Conservation (phyloP, 1,284 basidiomycete species). For the Cutaneotrichosporon mucoides region DNA sequence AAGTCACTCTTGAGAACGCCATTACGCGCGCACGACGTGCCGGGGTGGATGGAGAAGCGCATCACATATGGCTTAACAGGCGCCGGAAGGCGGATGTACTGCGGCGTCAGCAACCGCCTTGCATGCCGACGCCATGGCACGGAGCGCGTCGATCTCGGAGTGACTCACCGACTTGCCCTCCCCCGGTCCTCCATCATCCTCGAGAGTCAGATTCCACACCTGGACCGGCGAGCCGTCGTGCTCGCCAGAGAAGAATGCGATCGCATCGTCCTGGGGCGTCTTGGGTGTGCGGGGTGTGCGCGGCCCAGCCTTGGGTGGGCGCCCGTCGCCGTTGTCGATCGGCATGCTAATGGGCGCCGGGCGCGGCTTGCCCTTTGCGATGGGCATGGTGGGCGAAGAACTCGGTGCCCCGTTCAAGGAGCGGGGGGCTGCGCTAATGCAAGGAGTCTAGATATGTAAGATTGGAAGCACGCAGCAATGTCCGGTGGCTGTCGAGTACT, state of each 20-base stretch:
- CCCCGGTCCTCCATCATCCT: constrained; percentile 82
- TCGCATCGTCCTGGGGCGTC: constrained; percentile 85
- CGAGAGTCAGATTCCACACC: constrained; percentile 79
- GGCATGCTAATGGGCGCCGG: constrained; percentile 12
- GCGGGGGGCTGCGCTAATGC: no score
- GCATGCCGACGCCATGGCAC: no score
- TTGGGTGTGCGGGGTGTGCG: constrained; percentile 55
- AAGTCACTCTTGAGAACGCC: constrained; percentile 88
- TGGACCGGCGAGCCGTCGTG: constrained; percentile 59
- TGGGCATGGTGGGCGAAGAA: no score
- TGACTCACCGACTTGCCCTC: constrained; percentile 71
- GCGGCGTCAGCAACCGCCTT: background rate
- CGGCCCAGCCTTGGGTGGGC: background rate
- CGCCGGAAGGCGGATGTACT: constrained; percentile 93
- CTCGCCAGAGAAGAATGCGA: constrained; percentile 72
- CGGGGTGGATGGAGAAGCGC: constrained; percentile 81
- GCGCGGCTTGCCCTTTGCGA: constrained; percentile 1
- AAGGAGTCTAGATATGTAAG: no score
- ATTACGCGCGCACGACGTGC: constrained; percentile 78
- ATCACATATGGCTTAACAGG: constrained; percentile 83
- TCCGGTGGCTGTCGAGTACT: no score
- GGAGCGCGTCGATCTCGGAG: background rate
- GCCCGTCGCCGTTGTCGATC: background rate
- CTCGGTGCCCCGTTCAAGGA: no score
- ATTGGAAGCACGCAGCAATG: no score